phyloP scores from a whole-genome alignment of 2,329 filamentous ascomycete species.

The Sarocladiaceae sp. region DNA sequence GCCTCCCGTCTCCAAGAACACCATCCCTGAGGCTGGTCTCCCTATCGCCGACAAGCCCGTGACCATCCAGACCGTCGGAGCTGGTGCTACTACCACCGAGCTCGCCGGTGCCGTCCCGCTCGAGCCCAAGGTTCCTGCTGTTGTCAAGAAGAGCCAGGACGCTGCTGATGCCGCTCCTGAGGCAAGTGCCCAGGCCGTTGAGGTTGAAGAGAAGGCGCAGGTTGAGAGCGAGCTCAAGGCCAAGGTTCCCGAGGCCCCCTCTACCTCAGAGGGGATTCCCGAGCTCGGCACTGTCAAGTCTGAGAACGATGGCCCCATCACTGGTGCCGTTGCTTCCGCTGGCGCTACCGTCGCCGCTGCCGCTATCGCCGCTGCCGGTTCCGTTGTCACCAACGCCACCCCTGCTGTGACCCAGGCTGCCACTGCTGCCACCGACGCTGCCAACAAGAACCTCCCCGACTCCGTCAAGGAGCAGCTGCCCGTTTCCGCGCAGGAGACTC shows the following conservation, averaged over 20 bases:
- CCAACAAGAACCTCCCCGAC: slow-evolving; percentile 45
- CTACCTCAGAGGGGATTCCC: slow-evolving; percentile 50
- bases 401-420: slow-evolving; percentile 30
- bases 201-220: slow-evolving; percentile 64
- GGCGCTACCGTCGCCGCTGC: slow-evolving; percentile 30
- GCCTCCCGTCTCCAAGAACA: slow-evolving; percentile 46
- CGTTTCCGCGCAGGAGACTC: slow-evolving; percentile 41
- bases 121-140: slow-evolving; percentile 43
- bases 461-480: slow-evolving; percentile 46
- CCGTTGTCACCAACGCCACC: slow-evolving; percentile 30
- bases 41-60: slow-evolving; percentile 48
- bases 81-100: slow-evolving; percentile 59
- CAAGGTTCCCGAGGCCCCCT: slow-evolving; percentile 55
- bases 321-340: slow-evolving; percentile 31
- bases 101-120: slow-evolving; percentile 64
- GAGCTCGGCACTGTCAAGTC: slow-evolving; percentile 47
- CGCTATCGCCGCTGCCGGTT: slow-evolving; percentile 29
- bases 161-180: slow-evolving; percentile 60
- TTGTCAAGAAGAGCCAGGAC: slow-evolving; percentile 67
- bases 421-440: slow-evolving; percentile 29
- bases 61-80: slow-evolving; percentile 44
- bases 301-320: slow-evolving; percentile 35
- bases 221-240: slow-evolving; percentile 65
- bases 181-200: slow-evolving; percentile 57
- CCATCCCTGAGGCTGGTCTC: slow-evolving; percentile 79